These are phyloP conservation scores for Coemansia sp. DNA, from an alignment of 192 early-diverging fungal species.

Conservation along the genomic window DNA sequence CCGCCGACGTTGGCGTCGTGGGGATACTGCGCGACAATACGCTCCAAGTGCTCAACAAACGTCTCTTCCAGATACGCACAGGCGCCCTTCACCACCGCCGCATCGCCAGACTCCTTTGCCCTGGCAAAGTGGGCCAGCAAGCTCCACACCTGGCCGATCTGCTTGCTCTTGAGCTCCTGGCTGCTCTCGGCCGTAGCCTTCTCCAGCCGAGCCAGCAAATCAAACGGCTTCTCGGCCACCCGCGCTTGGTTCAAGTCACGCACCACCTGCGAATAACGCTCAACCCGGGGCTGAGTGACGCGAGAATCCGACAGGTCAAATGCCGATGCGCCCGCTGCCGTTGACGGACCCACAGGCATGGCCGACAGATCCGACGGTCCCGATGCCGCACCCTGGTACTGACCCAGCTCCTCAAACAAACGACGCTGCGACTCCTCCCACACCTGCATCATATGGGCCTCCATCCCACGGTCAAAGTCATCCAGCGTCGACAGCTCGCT, in stretches of 20 bases:
- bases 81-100: slow-evolving; percentile 10
- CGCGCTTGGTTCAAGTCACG: slow-evolving; percentile 33
- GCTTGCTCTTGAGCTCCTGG: slow-evolving; percentile 40
- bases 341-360: no score
- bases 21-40: slow-evolving; percentile 54
- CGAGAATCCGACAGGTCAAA: slow-evolving; percentile 11
- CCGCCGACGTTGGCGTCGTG: slow-evolving; percentile 72
- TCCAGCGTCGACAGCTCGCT: slow-evolving; percentile 55
- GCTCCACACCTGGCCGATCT: slow-evolving; percentile 36
- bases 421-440: slow-evolving; percentile 70
- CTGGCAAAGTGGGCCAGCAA: slow-evolving; percentile 12
- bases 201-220: slow-evolving; percentile 24
- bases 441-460: slow-evolving; percentile 52
- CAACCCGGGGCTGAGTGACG: slow-evolving; percentile 27
- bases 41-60: slow-evolving; percentile 49
- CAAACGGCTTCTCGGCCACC: slow-evolving; percentile 7
- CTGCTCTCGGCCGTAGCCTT: slow-evolving; percentile 29
- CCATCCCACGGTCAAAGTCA: slow-evolving; percentile 63
- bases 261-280: slow-evolving; percentile 34
- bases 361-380: not conserved
- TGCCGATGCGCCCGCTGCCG: not conserved
- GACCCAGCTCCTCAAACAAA: slow-evolving; percentile 81
- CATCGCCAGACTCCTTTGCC: not conserved
- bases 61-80: slow-evolving; percentile 50
- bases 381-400: slow-evolving; percentile 35